Conservation (phyloP, 2,329 filamentous ascomycete genomes). For the Stylonectria norvegica region DNA sequence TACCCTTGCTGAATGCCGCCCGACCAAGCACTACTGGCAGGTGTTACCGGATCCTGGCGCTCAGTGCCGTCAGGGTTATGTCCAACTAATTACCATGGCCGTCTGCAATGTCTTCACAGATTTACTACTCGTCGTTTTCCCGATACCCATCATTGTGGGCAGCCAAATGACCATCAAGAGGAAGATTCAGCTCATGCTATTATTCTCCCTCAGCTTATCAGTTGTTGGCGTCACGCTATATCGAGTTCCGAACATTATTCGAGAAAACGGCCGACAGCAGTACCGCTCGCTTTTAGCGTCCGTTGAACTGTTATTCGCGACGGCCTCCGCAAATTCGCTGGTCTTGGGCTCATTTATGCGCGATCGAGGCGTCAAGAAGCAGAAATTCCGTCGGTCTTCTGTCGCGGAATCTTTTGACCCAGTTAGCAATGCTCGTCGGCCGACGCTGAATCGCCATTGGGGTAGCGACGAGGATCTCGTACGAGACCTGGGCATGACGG, state of each 20-base stretch:
- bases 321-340: conserved; percentile 80
- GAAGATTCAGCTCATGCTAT: conserved; percentile 72
- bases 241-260: conserved; percentile 75
- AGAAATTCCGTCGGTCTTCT: conserved; percentile 69
- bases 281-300: conserved; percentile 87
- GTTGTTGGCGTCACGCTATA: conserved; percentile 78
- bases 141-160: conserved; percentile 79
- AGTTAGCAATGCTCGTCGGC: conserved; percentile 38
- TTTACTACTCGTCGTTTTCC: conserved; percentile 80
- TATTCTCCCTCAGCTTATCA: conserved; percentile 82
- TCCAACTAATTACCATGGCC: conserved; percentile 87
- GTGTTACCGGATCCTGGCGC: conserved; percentile 82
- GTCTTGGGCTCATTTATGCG: conserved; percentile 90
- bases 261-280: conserved; percentile 70
- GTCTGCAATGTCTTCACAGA: conserved; percentile 85
- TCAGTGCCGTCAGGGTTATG: conserved; percentile 80
- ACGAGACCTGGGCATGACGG: conserved; percentile 70
- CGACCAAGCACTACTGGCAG: conserved; percentile 73
- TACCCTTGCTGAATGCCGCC: conserved; percentile 78
- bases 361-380: conserved; percentile 86
- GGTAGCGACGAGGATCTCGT: conserved; percentile 92
- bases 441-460: conserved; percentile 63
- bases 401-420: conserved; percentile 61
- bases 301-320: conserved; percentile 84
- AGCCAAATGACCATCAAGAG: conserved; percentile 73